Percentiles rank a stretch among this genome's conserved stretches.
Conservation (phyloP, 805 yeast genomes). For the Wickerhamiella slavikovae region DNA sequence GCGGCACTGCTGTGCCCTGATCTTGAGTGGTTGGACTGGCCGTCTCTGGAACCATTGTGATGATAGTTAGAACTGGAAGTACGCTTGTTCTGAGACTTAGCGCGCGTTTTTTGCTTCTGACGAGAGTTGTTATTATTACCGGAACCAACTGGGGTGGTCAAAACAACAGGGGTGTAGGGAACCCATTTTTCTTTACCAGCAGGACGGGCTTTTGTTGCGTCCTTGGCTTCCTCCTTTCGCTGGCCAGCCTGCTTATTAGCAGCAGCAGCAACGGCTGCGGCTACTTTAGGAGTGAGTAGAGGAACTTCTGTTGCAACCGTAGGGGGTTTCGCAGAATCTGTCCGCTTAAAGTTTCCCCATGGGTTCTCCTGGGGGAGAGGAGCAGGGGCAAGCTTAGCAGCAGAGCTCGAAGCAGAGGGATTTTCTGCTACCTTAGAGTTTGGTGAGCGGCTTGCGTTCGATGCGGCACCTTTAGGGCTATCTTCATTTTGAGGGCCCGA, state of each 20-base stretch:
- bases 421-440: not conserved
- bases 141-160: conserved; percentile 4
- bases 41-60: not conserved
- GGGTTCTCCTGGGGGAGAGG: conserved; percentile 42
- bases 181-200: conserved; percentile 34
- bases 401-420: not conserved
- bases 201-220: conserved; percentile 5
- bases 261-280: not conserved
- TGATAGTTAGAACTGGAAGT: no score
- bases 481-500: not conserved
- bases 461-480: not conserved
- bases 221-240: conserved; percentile 9
- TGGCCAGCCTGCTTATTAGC: conserved; percentile 1
- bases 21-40: not conserved
- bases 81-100: conserved; percentile 1
- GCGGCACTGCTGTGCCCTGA: not conserved
- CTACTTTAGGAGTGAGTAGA: not conserved
- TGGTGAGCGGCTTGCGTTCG: not conserved
- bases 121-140: not conserved
- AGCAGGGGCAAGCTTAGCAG: conserved; percentile 32
- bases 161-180: conserved; percentile 12
- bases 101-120: conserved; percentile 1
- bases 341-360: conserved; percentile 23
- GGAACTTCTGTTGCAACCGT: conserved; percentile 12
- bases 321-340: conserved; percentile 4